Base-by-base conservation (phyloP, 140 eudicot species). In the Eryngium alpinum region DNA sequence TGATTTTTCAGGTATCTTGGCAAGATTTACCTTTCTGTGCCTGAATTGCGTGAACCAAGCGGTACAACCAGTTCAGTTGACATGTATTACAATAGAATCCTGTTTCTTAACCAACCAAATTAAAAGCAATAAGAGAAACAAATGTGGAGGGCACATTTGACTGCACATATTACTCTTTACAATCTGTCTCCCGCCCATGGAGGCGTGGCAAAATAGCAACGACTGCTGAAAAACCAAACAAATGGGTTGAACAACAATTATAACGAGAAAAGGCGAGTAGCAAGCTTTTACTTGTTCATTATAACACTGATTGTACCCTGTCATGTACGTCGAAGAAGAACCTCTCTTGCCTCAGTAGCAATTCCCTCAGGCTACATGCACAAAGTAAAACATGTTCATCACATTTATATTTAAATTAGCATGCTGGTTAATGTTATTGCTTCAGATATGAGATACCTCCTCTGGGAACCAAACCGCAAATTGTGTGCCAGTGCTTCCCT, bases 401-500 rank as follows among this genome's bases (percentile, higher is more conserved):
- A 71, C 83, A 83, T 52, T 46, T 10, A 57, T 19, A 0, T 5
- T 21, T 71, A 46, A 14, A 43, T 28, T 70, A 28, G 78, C 28
- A 29, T 77, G 62, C 21, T 32, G 21, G 28, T 66, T 67, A 52
- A 24, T 77, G 72, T 80, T 79, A 69, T 70, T 71, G 77, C 59
- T 27, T 33, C 51, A 84, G 15, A 31, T 88, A 89, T 33, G 43
- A 84, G 15, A 31, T 88, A 89, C 99, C 99, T 95, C 97, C 86
- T 95, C 99, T 3, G 99, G 99, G 78, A 95, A 95, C 99, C 99
- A 95, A 31, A 95, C 97, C 11, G 97, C 99, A 5, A 97, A 95
- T 83, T 95, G 87, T 46, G 99, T 95, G n/a, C n/a, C n/a, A n/a
- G n/a, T n/a, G 86, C 90, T 88, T 66, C 99, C 99, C 73, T 95